phyloP scores from a whole-genome alignment of 805 yeast species.

The Myxozyma vanderwaltii region DNA sequence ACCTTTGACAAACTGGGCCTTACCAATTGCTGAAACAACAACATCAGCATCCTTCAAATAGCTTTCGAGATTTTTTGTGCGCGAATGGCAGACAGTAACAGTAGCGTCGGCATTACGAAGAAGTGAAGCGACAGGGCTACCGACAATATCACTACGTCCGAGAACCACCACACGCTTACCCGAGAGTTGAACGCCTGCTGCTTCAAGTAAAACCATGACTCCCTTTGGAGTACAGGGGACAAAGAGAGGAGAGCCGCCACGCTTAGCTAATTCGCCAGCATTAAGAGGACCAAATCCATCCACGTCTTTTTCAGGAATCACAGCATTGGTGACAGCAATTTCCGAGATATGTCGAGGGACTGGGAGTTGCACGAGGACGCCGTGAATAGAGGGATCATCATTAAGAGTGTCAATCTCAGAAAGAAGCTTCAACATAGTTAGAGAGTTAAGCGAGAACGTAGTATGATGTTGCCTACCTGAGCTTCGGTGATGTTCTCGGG shows the following conservation, averaged over 20 bases:
- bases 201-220: slow-evolving; percentile 72
- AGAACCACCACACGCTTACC: slow-evolving; percentile 89
- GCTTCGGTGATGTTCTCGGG: slow-evolving; percentile 63
- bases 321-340: slow-evolving; percentile 75
- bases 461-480: slow-evolving; percentile 43
- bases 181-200: slow-evolving; percentile 63
- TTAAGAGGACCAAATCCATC: slow-evolving; percentile 92
- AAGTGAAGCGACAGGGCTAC: slow-evolving; percentile 86
- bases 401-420: slow-evolving; percentile 64
- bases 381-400: slow-evolving; percentile 78
- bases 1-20: slow-evolving; percentile 78
- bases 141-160: slow-evolving; percentile 95
- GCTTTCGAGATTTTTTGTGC: slow-evolving; percentile 61
- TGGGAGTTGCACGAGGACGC: slow-evolving; percentile 87
- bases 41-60: slow-evolving; percentile 74
- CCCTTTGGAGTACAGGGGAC: slow-evolving; percentile 97
- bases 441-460: background rate
- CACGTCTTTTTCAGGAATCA: slow-evolving; percentile 79
- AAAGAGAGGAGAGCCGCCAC: slow-evolving; percentile 79
- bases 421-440: slow-evolving; percentile 43
- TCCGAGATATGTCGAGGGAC: slow-evolving; percentile 80
- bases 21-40: slow-evolving; percentile 92
- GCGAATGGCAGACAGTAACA: slow-evolving; percentile 83
- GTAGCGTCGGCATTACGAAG: slow-evolving; percentile 77
- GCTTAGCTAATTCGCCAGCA: slow-evolving; percentile 86